Evolutionary conservation across 108 stramenopile genomes (phyloP), one percentile per base, ranked within the genome.

Genomic region (Cyclotella atomus): DNA sequence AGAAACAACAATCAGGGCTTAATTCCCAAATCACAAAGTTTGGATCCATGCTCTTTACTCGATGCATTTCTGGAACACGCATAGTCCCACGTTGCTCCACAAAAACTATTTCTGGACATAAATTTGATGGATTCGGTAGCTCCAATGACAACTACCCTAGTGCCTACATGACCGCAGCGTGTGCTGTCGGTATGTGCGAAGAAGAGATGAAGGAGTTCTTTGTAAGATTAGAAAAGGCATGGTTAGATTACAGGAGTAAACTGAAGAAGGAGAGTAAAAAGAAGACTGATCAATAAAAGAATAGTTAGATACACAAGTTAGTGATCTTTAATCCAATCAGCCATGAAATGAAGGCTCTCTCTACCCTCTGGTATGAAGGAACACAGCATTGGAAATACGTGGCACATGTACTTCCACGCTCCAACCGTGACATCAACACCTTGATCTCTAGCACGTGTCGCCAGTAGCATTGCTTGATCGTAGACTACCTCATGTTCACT

Each of bases 1-100:
- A 69, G 35, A 36, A 67, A 45, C 59, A 16, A 41, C 45, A 27
- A 45, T 46, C 43, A 36, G 45, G 71, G 32, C 28, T 72, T 60
- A 88, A 71, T 25, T 81, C 81, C 34, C 70, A 82, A 17, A 80
- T 90, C 57, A 91, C 97, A 16, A 83, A 84, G 61, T 92, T 99
- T 66, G 99, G 99, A 32, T 90, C 97, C 28, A 98, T 99, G 97
- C 84, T 99, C 19, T 99, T 99, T 73, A 92, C 87, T 24, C 88
- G 99, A 2, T 96, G 97, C 70, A 97, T 99, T 7, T 96, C 95
- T 32, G 99, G 99, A 17, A 92, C 92, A 20, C 73, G 95, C 2
- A 87, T 96, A 14, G 86, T 96, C 44, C 85, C 93, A 3, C 75
- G 82, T 6, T 73, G 55, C 28, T 74, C 84, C 62, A 56, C 46